Evolutionary conservation across 768 basidiomycete species (phyloP).

Genomic region (Agrocybe praecox): DNA sequence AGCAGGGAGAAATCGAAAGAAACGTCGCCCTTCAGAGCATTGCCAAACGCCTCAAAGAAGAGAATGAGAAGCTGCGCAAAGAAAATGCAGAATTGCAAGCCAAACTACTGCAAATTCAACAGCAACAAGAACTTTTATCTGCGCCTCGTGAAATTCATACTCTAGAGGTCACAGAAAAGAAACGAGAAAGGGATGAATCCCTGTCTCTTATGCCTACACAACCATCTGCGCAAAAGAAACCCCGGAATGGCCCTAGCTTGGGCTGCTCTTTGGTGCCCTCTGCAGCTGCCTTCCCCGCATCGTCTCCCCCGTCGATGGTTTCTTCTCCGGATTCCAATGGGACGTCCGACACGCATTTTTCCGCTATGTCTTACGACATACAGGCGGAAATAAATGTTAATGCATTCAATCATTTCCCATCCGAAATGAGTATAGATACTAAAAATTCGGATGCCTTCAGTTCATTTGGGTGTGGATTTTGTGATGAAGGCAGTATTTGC

Average conservation of each 20-base stretch:
- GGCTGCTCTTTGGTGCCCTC: constrained; percentile 19
- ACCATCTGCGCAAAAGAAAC: constrained; percentile 21
- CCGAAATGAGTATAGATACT: constrained; percentile 28
- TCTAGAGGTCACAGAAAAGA: constrained; percentile 45
- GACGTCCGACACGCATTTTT: constrained; percentile 34
- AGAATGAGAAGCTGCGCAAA: constrained; percentile 72
- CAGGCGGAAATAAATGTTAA: constrained; percentile 27
- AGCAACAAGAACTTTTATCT: constrained; percentile 29
- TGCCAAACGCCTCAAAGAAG: constrained; percentile 84
- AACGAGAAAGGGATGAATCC: constrained; percentile 60
- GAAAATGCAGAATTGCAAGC: constrained; percentile 69
- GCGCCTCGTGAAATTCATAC: constrained; percentile 9
- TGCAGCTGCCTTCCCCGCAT: constrained; percentile 38
- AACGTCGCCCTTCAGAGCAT: constrained; percentile 83
- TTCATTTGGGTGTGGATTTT: constrained; percentile 74
- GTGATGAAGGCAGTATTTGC: constrained; percentile 69
- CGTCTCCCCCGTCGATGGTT: constrained; percentile 49
- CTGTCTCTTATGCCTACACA: constrained; percentile 18
- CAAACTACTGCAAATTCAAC: constrained; percentile 44
- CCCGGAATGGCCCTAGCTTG: constrained; percentile 26
- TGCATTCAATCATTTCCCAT: constrained; percentile 28
- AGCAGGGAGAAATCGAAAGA: constrained; percentile 89
- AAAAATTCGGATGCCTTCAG: constrained; percentile 38
- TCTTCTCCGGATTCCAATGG: constrained; percentile 52
- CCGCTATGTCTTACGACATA: constrained; percentile 33